These are phyloP conservation scores for Pestalotiopsis fici DNA, from an alignment of 2,329 filamentous ascomycete genomes.

Conservation along the genomic window DNA sequence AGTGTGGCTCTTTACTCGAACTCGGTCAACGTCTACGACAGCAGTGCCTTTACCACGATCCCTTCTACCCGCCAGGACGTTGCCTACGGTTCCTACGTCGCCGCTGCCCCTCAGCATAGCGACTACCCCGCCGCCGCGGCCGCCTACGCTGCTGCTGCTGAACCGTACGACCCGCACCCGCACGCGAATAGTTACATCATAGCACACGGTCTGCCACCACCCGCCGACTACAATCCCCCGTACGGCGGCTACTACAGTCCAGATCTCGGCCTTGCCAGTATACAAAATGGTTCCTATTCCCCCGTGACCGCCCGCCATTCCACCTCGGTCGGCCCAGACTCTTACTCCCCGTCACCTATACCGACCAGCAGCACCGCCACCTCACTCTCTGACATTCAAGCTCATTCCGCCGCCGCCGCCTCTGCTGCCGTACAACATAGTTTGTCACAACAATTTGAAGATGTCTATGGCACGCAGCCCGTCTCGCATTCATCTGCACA, in stretches of 20 bases:
- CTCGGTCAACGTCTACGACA: constrained; percentile 3
- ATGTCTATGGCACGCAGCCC: constrained; percentile 28
- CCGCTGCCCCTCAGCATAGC: constrained; percentile 19
- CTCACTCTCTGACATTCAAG: constrained; percentile 5
- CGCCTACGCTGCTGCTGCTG: constrained; percentile 10
- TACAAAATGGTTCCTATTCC: not conserved
- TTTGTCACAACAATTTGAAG: constrained; percentile 27
- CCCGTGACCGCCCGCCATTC: constrained; percentile 5
- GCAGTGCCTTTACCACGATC: constrained; percentile 4
- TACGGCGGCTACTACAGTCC: not conserved
- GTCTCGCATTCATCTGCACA: constrained; percentile 22
- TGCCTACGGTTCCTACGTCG: constrained; percentile 13
- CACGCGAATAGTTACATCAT: constrained; percentile 27
- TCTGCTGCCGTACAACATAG: constrained; percentile 21
- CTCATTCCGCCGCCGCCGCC: constrained; percentile 16
- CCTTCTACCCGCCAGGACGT: constrained; percentile 7
- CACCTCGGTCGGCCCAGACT: constrained; percentile 8
- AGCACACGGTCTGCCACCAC: constrained; percentile 27
- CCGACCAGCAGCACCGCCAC: constrained; percentile 1
- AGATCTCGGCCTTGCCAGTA: not conserved
- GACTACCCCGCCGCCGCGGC: constrained; percentile 18
- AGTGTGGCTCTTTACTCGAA: constrained; percentile 1
- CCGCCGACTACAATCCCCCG: constrained; percentile 21
- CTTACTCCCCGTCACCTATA: constrained; percentile 6
- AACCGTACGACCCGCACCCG: constrained; percentile 27